Conservation (phyloP, 106 monocot genomes). For the Dendrobium huoshanense region DNA sequence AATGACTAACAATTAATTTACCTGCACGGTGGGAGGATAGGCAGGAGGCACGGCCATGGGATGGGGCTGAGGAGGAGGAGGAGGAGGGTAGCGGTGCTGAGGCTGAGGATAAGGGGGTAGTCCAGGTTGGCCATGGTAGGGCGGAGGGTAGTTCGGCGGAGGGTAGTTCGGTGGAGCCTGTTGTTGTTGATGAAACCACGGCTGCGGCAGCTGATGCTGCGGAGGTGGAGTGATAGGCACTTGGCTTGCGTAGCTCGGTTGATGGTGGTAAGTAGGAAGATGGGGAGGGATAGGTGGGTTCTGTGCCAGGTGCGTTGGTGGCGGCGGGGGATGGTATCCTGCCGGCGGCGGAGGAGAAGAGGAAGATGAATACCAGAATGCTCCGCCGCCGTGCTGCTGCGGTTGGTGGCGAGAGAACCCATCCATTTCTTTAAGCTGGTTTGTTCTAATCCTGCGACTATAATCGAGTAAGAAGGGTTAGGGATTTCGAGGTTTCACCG, state of each 20-base stretch:
- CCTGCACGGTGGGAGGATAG: slow-evolving; percentile 2
- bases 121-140: slow-evolving; percentile 6
- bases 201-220: slow-evolving; percentile 2
- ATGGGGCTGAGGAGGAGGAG: slow-evolving; percentile 11
- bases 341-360: slow-evolving; percentile 17
- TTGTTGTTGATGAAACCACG: slow-evolving; percentile 4
- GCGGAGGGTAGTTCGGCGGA: neutral
- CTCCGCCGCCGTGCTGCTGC: slow-evolving; percentile 7
- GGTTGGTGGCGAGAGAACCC: slow-evolving; percentile 9
- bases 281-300: neutral
- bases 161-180: neutral
- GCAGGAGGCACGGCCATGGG: slow-evolving; percentile 3
- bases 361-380: slow-evolving; percentile 14
- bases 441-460: neutral
- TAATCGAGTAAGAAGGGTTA: neutral
- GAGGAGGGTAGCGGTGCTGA: slow-evolving; percentile 12
- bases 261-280: slow-evolving; percentile 10
- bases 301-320: slow-evolving; percentile 1
- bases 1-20: neutral
- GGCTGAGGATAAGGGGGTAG: slow-evolving; percentile 8
- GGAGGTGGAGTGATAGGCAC: slow-evolving; percentile 8
- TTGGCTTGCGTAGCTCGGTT: slow-evolving; percentile 1
- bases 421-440: slow-evolving; percentile 4
- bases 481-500: slow-evolving; percentile 1
- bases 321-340: neutral